phyloP scores from a whole-genome alignment of 2,329 filamentous ascomycete genomes.

The Verticillium tricorpus region DNA sequence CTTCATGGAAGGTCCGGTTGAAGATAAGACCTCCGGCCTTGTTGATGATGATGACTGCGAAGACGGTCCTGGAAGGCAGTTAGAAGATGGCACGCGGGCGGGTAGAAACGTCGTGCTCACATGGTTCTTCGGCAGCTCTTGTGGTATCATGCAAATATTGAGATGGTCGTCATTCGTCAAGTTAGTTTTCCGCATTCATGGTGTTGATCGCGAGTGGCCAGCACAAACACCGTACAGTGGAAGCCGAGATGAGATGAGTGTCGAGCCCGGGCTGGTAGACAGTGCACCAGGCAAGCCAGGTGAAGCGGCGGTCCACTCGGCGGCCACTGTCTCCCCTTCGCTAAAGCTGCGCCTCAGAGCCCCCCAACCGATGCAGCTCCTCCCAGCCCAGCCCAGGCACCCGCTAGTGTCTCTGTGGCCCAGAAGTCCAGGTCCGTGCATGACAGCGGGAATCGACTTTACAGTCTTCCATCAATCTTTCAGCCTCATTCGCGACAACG shows the following conservation, averaged over 20 bases:
- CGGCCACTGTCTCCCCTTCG: not conserved
- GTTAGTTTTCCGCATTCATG: not conserved
- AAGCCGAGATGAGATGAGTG: not conserved
- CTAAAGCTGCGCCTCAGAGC: not conserved
- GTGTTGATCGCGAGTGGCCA: not conserved
- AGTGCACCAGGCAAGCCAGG: not conserved
- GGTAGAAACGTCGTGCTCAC: not conserved
- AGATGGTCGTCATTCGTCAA: not conserved
- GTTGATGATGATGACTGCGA: conserved; percentile 95
- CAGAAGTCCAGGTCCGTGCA: not conserved
- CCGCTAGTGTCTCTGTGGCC: not conserved
- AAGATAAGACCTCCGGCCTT: conserved; percentile 97
- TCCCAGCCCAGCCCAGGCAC: not conserved
- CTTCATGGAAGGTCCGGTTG: conserved; percentile 87
- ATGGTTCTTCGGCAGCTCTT: not conserved
- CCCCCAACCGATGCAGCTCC: not conserved
- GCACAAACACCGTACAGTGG: not conserved
- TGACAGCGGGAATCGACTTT: not conserved
- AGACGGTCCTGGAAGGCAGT: conserved; percentile 68
- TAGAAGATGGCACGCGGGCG: not conserved
- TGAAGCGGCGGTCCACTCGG: not conserved
- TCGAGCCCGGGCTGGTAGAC: not conserved
- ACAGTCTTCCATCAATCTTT: not conserved
- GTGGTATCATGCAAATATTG: not conserved
- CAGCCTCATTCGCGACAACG: not conserved